A percentile compares a stretch with the other conserved stretches of the same genome.
Conservation (phyloP, 2,329 filamentous ascomycete genomes). For the Epichloe sp. region DNA sequence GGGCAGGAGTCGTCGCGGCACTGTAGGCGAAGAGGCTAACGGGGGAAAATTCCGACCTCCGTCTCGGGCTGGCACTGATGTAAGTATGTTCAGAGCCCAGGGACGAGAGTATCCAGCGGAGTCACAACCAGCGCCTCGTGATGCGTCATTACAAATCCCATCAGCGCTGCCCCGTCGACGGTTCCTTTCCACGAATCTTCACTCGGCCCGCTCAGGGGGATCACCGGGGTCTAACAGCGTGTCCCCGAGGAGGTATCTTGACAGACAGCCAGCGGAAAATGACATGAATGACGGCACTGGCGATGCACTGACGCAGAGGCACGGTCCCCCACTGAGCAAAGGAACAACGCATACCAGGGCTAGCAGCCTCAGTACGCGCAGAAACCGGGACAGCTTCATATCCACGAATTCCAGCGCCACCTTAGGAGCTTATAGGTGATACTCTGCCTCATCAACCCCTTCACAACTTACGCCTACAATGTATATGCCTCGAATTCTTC, state of each 20-base stretch:
- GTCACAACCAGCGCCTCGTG: slow-evolving; percentile 21
- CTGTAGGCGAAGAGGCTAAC: slow-evolving; percentile 35
- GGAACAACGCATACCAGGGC: slow-evolving; percentile 28
- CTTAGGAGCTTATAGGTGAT: slow-evolving; percentile 32
- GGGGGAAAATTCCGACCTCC: slow-evolving; percentile 37
- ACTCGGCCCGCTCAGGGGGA: slow-evolving; percentile 31
- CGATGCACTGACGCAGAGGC: slow-evolving; percentile 1
- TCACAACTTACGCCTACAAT: slow-evolving; percentile 16
- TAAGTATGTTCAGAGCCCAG: slow-evolving; percentile 24
- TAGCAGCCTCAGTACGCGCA: slow-evolving; percentile 30
- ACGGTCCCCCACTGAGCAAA: slow-evolving; percentile 27
- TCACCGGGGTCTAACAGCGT: slow-evolving; percentile 25
- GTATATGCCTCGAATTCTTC: not conserved
- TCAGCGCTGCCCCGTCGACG: slow-evolving; percentile 41
- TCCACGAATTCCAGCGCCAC: slow-evolving; percentile 23
- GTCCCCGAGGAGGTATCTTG: slow-evolving; percentile 34
- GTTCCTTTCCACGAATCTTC: slow-evolving; percentile 34
- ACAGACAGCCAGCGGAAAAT: slow-evolving; percentile 29
- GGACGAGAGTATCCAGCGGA: slow-evolving; percentile 18
- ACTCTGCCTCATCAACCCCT: slow-evolving; percentile 15
- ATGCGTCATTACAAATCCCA: slow-evolving; percentile 22
- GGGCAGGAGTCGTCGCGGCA: slow-evolving; percentile 31
- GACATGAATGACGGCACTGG: slow-evolving; percentile 12
- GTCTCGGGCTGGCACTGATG: slow-evolving; percentile 45
- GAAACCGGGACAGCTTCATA: slow-evolving; percentile 29